Evolutionary conservation across 345 rosid genomes (phyloP).

Genomic region (Melastoma malabathricum): DNA sequence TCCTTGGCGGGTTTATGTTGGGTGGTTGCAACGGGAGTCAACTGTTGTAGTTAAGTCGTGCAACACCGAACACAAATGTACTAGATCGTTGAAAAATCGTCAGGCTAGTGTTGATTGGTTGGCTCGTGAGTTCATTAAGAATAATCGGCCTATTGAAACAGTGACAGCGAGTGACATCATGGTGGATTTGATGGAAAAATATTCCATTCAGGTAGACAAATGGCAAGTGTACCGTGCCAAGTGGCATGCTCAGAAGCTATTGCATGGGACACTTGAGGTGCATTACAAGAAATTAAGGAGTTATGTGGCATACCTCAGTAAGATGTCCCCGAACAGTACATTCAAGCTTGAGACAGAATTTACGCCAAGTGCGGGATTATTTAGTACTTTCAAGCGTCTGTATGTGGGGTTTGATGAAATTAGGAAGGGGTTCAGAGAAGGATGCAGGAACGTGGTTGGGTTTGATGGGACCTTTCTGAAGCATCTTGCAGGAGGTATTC

Average conservation of each 20-base stretch:
- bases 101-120: background rate
- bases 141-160: background rate
- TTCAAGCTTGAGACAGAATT: background rate
- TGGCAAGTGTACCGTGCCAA: too few relatives aligned
- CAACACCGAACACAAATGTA: background rate
- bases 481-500: background rate
- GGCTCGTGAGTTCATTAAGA: background rate
- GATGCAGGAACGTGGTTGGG: background rate
- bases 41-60: background rate
- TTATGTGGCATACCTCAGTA: background rate
- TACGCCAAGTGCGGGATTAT: background rate
- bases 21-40: too few relatives aligned
- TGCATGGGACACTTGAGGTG: too few relatives aligned
- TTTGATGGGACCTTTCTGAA: conserved; percentile 1
- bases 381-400: background rate
- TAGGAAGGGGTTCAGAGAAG: background rate
- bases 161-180: background rate
- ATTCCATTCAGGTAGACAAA: background rate
- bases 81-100: background rate
- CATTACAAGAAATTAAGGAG: too few relatives aligned
- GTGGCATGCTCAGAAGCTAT: too few relatives aligned
- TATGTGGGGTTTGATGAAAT: background rate
- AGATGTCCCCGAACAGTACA: background rate
- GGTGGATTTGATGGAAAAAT: background rate
- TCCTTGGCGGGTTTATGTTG: too few relatives aligned